Evolutionary conservation across 805 yeast genomes (phyloP).

Genomic region (Candida montana): DNA sequence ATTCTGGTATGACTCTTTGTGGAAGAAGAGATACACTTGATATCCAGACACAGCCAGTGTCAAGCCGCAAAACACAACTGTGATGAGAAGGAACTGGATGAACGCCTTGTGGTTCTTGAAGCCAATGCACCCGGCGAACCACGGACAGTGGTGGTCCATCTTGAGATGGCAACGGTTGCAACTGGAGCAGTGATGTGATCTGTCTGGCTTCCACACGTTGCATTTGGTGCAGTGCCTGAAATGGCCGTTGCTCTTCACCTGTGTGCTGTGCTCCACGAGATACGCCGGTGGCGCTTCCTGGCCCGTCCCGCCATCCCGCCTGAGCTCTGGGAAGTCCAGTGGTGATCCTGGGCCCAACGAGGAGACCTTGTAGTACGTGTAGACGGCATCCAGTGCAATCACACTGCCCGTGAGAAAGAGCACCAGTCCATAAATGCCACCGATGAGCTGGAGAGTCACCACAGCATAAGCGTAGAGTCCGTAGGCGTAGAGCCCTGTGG

Average conservation of each 20-base stretch:
- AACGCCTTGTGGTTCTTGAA: conserved; percentile 75
- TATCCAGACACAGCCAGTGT: conserved; percentile 36
- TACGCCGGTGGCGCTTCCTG: conserved; percentile 37
- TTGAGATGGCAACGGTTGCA: conserved; percentile 66
- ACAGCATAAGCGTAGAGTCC: conserved; percentile 37
- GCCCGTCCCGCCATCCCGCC: conserved; percentile 19
- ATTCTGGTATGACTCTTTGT: conserved; percentile 32
- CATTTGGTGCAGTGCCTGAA: conserved; percentile 70
- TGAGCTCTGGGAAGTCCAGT: conserved; percentile 44
- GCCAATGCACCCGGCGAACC: conserved; percentile 91
- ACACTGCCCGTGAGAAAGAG: conserved; percentile 24
- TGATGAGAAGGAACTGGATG: conserved; percentile 61
- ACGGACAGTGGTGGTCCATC: conserved; percentile 95
- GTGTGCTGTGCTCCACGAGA: conserved; percentile 35
- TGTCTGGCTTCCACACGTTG: conserved; percentile 71
- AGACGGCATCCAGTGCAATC: conserved; percentile 35
- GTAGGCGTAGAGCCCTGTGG: conserved; percentile 42
- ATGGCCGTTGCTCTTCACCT: conserved; percentile 53
- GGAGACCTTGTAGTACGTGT: conserved; percentile 49
- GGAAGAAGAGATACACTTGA: conserved; percentile 46
- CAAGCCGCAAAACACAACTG: conserved; percentile 40
- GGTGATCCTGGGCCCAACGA: conserved; percentile 65
- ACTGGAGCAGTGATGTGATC: conserved; percentile 79
- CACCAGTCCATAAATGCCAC: conserved; percentile 11
- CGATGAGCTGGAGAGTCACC: conserved; percentile 20